Conservation (phyloP, 768 basidiomycete genomes). For the Phylloporus sp. region DNA sequence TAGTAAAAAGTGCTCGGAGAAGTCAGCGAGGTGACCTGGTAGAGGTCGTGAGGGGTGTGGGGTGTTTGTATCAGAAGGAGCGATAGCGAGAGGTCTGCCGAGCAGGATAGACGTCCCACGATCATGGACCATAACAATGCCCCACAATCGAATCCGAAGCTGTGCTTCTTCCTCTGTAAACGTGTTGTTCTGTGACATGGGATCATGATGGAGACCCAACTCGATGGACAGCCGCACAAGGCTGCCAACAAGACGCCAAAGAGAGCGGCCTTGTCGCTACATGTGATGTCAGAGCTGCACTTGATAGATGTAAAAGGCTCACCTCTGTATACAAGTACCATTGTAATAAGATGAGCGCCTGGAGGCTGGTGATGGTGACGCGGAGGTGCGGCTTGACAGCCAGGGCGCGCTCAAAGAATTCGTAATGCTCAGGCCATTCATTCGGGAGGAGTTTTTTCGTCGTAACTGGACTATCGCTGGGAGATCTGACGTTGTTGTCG, state of each 20-base stretch:
- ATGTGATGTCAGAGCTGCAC: slow-evolving; percentile 6
- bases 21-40: slow-evolving; percentile 37
- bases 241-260: slow-evolving; percentile 86
- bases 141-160: slow-evolving; percentile 79
- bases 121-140: slow-evolving; percentile 81
- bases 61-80: slow-evolving; percentile 80
- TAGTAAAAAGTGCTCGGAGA: slow-evolving; percentile 77
- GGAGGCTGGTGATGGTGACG: slow-evolving; percentile 77
- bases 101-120: slow-evolving; percentile 85
- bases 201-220: slow-evolving; percentile 84
- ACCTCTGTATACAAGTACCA: slow-evolving; percentile 92
- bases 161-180: slow-evolving; percentile 78
- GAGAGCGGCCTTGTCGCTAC: slow-evolving; percentile 82
- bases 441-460: slow-evolving; percentile 55
- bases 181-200: slow-evolving; percentile 52
- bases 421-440: slow-evolving; percentile 77
- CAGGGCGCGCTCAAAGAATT: slow-evolving; percentile 79
- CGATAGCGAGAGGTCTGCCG: slow-evolving; percentile 78
- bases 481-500: slow-evolving; percentile 42
- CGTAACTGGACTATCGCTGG: slow-evolving; percentile 33
- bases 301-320: slow-evolving; percentile 14
- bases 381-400: slow-evolving; percentile 77
- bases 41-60: slow-evolving; percentile 57
- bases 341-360: slow-evolving; percentile 78
- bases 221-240: slow-evolving; percentile 80